Percentiles rank a stretch among this genome's conserved stretches.
phyloP scores from a whole-genome alignment of 2,329 filamentous ascomycete genomes.

The Pseudogymnoascus sp. region DNA sequence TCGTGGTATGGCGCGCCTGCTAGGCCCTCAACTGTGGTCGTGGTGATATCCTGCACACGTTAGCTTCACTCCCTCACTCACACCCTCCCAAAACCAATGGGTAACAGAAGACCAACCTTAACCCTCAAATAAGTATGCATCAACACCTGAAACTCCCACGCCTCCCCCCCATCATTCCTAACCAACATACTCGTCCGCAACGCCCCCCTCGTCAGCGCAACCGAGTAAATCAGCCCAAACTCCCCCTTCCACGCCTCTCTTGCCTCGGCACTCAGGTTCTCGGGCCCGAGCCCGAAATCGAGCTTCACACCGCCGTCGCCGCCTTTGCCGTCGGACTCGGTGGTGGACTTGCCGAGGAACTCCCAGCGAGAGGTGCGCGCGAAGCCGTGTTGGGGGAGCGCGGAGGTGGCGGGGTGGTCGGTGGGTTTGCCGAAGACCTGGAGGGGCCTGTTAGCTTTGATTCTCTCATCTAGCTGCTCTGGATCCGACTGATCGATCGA shows the following conservation, averaged over 20 bases:
- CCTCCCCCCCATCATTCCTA: slow-evolving; percentile 74
- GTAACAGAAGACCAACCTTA: slow-evolving; percentile 50
- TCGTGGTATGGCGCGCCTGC: slow-evolving; percentile 72
- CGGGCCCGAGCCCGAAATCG: slow-evolving; percentile 82
- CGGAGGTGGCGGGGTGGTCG: slow-evolving; percentile 67
- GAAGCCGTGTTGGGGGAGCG: slow-evolving; percentile 89
- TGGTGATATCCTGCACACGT: slow-evolving; percentile 64
- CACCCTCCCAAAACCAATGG: background rate
- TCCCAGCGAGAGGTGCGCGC: slow-evolving; percentile 88
- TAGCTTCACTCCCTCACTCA: slow-evolving; percentile 11
- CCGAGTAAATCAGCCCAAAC: slow-evolving; percentile 89
- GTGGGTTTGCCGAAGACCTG: slow-evolving; percentile 82
- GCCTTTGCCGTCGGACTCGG: slow-evolving; percentile 49
- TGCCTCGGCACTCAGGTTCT: slow-evolving; percentile 62
- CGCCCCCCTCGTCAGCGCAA: slow-evolving; percentile 69
- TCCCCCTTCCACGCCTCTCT: slow-evolving; percentile 74
- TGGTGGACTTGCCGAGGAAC: slow-evolving; percentile 82
- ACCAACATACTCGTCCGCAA: slow-evolving; percentile 79
- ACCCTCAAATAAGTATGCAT: slow-evolving; percentile 86
- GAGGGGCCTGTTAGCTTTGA: background rate
- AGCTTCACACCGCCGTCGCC: slow-evolving; percentile 74
- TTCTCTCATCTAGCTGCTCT: background rate
- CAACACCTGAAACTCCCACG: slow-evolving; percentile 87
- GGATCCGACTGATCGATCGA: background rate
- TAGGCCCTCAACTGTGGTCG: slow-evolving; percentile 68